Evolutionary conservation across 768 basidiomycete genomes (phyloP), one percentile per base, ranked within the genome.

Genomic region (Hericium rajendrae): DNA sequence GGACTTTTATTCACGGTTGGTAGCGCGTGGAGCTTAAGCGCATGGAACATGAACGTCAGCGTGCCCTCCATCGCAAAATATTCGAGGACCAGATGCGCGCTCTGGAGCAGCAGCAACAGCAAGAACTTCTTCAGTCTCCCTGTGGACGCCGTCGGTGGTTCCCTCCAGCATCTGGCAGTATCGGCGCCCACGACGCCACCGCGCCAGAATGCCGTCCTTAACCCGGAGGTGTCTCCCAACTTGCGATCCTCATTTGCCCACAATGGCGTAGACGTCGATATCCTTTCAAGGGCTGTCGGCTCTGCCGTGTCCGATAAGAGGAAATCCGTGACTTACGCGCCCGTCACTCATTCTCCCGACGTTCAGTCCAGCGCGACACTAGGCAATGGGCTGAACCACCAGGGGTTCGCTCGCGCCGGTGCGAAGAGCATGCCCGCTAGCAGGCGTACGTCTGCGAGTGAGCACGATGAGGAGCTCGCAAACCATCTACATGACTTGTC

Each of bases 51-150:
- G 93, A 97, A 72, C 85, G 90, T 53, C 91, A 94, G 72, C 91
- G 94, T 60, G 74, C 74, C 40, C 69, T 90, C 46, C 94, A 95
- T 69, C 86, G 93, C 68, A 88, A 85, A 72, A 73, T 91, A 66
- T 98, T 97, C 71, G 94, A 98, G 72, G 91, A 95, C 65, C 93
- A 97, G 73, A 97, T 97, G 94, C 86, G 88, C 56, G 84, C 79
- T 55, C 80, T 98, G 62, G 94, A 97, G 73, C 86, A 88, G 62
- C 86, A 92, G 70, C 94, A 98, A 72, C 85, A 84, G 12, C 86
- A 88, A 62, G 90, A 93, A 68, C 78, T 93, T 40, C 82, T 94
- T 94, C 66, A 80, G 71, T 62, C 78, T 91, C 64, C 87, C 88
- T 38, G 81, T 80, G 67, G 86, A 88, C 59, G 61, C 78, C n/a